Percentiles rank a stretch among this genome's conserved stretches.
These are phyloP conservation scores for Tolypocladium pustulatum DNA, from an alignment of 2,329 filamentous ascomycete species.

Conservation along the genomic window DNA sequence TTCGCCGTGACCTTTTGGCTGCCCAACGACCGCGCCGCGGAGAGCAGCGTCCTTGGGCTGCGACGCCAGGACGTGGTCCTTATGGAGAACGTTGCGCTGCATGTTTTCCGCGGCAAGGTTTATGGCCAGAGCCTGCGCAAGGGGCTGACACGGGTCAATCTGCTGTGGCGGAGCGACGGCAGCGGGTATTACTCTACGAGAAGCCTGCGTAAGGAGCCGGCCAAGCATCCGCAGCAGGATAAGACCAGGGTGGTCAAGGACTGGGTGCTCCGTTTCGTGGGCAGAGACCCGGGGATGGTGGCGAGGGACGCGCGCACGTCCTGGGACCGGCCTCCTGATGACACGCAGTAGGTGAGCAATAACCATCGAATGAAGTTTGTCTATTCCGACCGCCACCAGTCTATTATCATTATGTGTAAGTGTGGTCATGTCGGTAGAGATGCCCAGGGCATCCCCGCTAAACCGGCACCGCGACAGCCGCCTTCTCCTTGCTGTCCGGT, in stretches of 20 bases:
- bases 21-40: slow-evolving; percentile 22
- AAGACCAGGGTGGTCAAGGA: slow-evolving; percentile 60
- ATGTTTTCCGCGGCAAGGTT: slow-evolving; percentile 64
- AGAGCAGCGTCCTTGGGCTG: slow-evolving; percentile 32
- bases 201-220: slow-evolving; percentile 28
- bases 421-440: not conserved
- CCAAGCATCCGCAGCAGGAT: slow-evolving; percentile 38
- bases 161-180: slow-evolving; percentile 47
- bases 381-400: not conserved
- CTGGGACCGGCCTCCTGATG: slow-evolving; percentile 30
- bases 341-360: slow-evolving; percentile 20
- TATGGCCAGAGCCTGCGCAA: slow-evolving; percentile 74
- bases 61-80: slow-evolving; percentile 68
- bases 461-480: slow-evolving; percentile 12
- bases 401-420: not conserved
- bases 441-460: no score
- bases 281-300: slow-evolving; percentile 17
- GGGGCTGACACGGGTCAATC: slow-evolving; percentile 56
- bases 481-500: slow-evolving; percentile 14
- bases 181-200: slow-evolving; percentile 45
- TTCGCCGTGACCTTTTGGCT: slow-evolving; percentile 86
- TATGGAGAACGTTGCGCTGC: slow-evolving; percentile 68
- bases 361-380: not conserved
- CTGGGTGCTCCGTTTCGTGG: slow-evolving; percentile 67
- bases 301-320: slow-evolving; percentile 10